Evolutionary conservation across 306 rosid genomes (phyloP), one percentile per base, ranked within the genome.

Genomic region (Gastrolobium villosum): DNA sequence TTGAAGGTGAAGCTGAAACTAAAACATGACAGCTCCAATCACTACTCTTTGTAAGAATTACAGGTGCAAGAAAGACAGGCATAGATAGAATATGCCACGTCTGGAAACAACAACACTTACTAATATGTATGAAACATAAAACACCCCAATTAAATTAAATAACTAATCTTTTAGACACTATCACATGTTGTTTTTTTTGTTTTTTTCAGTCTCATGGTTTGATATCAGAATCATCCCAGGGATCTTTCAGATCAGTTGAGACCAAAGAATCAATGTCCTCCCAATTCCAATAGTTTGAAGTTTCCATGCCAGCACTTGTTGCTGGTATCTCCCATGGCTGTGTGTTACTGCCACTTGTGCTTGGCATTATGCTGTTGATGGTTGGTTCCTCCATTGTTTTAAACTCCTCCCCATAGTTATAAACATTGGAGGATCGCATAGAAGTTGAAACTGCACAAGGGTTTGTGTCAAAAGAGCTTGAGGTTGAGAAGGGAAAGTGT

Each of bases 191-290:
- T 11, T 31, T 26, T 45, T 45, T 36, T 70, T 45, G 62, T 10
- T 13, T 40, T 20, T 55, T n/a, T 26, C 3, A 44, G 63, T 52
- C 70, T 91, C 85, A 94, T 5, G 97, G 99, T 55, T 92, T 89
- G 77, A 88, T 59, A 70, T 89, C 89, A 57, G 96, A 83, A 39
- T 91, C 94, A 74, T 91, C 89, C 97, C 98, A 91, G n/a, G 88
- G 85, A 65, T 89, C 79, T 73, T 88, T 89, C 45, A 90, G 87
- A 89, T 93, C 99, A 65, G 90, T 82, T 30, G 97, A 87, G 63
- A 88, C 96, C 74, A 95, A 89, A 6, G 95, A 85, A 73, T 93
- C 94, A 34, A 95, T 81, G 30, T 93, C 98, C 5, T 92, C 99
- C 97, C 97, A 95, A 56, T 82, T 91, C 98, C 97, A 95, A 85